Conservation (phyloP, 805 yeast genomes). For the Metschnikowia arizonensis region DNA sequence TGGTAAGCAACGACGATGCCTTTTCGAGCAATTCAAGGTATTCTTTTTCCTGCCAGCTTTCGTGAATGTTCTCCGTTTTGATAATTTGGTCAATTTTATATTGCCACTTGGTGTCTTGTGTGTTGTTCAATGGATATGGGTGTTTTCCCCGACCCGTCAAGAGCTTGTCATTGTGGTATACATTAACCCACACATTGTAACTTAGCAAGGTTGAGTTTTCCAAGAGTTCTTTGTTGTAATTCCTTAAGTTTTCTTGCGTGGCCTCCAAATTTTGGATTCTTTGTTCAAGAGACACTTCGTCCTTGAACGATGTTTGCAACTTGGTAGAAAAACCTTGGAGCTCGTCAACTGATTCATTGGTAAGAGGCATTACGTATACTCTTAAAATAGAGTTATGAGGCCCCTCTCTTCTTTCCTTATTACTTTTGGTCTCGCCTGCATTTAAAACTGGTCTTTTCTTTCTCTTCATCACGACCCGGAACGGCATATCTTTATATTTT, state of each 20-base stretch:
- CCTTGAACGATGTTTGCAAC: constrained; percentile 32
- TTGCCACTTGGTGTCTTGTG: constrained; percentile 22
- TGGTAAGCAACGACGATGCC: constrained; percentile 13
- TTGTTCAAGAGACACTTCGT: constrained; percentile 22
- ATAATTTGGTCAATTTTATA: constrained; percentile 16
- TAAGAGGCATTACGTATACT: constrained; percentile 32
- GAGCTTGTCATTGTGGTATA: constrained; percentile 17
- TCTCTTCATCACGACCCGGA: constrained; percentile 28
- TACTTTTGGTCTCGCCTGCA: not conserved
- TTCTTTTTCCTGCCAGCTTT: constrained; percentile 4
- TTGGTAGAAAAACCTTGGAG: constrained; percentile 25
- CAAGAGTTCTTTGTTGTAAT: constrained; percentile 22
- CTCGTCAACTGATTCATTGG: constrained; percentile 17
- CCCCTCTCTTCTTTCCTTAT: not conserved
- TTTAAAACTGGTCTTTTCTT: constrained; percentile 1
- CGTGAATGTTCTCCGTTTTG: not conserved
- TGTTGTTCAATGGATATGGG: constrained; percentile 24
- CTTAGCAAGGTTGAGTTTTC: constrained; percentile 19
- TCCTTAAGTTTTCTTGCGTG: constrained; percentile 26
- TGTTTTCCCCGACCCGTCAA: constrained; percentile 10
- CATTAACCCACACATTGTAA: constrained; percentile 22
- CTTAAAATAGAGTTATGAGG: constrained; percentile 16
- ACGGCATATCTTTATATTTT: constrained; percentile 19
- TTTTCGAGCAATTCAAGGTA: constrained; percentile 14
- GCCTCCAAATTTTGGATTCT: constrained; percentile 21